Conservation (phyloP, 2,329 filamentous ascomycete genomes). For the Fusarium oligoseptatum region DNA sequence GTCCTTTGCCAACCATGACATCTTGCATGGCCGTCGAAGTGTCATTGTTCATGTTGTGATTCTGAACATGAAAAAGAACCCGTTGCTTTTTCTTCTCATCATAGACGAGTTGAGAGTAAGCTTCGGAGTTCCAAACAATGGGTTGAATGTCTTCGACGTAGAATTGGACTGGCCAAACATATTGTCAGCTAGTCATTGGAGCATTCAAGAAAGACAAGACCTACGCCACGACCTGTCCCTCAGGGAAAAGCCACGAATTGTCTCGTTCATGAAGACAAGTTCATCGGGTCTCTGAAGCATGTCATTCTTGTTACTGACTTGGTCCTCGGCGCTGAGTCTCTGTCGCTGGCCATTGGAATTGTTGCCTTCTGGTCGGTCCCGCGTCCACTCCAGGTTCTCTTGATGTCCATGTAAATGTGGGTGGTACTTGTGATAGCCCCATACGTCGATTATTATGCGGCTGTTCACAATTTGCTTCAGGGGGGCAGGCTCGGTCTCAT, state of each 20-base stretch:
- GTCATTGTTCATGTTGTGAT: slow-evolving; percentile 49
- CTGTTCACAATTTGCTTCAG: slow-evolving; percentile 57
- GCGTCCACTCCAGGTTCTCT: not conserved
- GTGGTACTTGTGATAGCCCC: slow-evolving; percentile 59
- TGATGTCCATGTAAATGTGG: not conserved
- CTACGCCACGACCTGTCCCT: slow-evolving; percentile 62
- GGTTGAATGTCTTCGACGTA: slow-evolving; percentile 58
- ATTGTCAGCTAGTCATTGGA: slow-evolving; percentile 11
- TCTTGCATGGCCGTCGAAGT: slow-evolving; percentile 49
- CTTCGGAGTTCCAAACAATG: slow-evolving; percentile 60
- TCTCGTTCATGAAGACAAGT: slow-evolving; percentile 57
- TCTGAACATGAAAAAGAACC: slow-evolving; percentile 62
- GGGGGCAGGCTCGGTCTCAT: slow-evolving; percentile 23
- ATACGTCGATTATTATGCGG: slow-evolving; percentile 56
- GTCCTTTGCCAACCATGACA: slow-evolving; percentile 58
- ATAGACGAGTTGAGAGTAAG: slow-evolving; percentile 62
- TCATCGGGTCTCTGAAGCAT: slow-evolving; percentile 56
- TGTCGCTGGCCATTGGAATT: slow-evolving; percentile 29
- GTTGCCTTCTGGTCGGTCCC: slow-evolving; percentile 8
- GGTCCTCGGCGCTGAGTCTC: slow-evolving; percentile 51
- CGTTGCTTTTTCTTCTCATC: slow-evolving; percentile 62
- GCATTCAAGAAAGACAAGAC: slow-evolving; percentile 21
- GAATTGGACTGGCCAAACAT: slow-evolving; percentile 46
- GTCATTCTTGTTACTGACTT: slow-evolving; percentile 54
- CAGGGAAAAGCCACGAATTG: slow-evolving; percentile 59